Conservation (phyloP, 257 asterid species). For the Solanum rostratum region DNA sequence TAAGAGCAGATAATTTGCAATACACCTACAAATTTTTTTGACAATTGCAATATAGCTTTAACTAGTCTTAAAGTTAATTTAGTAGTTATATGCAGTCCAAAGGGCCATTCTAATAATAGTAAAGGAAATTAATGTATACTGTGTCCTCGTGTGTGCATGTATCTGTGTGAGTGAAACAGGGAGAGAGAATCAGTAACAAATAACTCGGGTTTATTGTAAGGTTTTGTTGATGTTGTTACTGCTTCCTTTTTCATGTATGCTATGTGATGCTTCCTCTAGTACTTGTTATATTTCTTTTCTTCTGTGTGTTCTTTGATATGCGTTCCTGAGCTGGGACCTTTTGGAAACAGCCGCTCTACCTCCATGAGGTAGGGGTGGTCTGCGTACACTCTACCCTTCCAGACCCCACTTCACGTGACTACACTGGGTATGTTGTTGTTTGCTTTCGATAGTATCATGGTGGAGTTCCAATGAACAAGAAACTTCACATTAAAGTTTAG, state of each 20-base stretch:
- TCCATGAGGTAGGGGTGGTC: background rate
- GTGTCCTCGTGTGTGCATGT: background rate
- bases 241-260: background rate
- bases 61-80: too few species aligned
- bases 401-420: background rate
- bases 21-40: background rate
- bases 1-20: background rate
- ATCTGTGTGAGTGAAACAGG: background rate
- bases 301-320: background rate
- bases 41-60: background rate
- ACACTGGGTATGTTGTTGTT: background rate
- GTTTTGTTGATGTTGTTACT: background rate
- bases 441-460: slow-evolving; percentile 2
- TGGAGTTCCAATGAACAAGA: slow-evolving; percentile 23
- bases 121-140: background rate
- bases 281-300: background rate
- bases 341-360: background rate
- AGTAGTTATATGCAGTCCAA: background rate
- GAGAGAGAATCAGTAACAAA: background rate
- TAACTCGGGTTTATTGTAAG: background rate
- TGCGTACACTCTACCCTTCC: background rate
- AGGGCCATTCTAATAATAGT: background rate
- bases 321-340: background rate
- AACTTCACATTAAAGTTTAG: slow-evolving; percentile 1
- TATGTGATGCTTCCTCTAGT: background rate